Conservation (phyloP, 805 yeast species). For the Tetrapisispora iriomotensis region DNA sequence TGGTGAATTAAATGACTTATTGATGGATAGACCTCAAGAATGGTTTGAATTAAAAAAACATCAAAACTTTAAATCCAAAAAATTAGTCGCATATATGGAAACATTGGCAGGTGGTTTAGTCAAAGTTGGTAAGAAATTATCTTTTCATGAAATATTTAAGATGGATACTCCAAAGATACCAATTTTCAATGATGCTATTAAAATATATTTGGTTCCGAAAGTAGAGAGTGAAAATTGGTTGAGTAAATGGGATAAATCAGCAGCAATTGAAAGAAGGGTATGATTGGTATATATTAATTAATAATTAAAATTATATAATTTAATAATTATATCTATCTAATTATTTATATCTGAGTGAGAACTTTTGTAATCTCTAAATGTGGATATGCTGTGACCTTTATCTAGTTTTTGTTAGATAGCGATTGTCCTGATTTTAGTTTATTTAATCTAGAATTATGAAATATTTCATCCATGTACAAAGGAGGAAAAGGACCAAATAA, state of each 20-base stretch:
- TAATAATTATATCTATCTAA: slow-evolving; percentile 1
- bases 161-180: slow-evolving; percentile 59
- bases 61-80: slow-evolving; percentile 44
- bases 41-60: slow-evolving; percentile 60
- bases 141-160: slow-evolving; percentile 55
- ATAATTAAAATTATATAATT: neutral
- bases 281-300: neutral
- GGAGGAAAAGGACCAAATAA: slow-evolving; percentile 72
- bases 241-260: slow-evolving; percentile 50
- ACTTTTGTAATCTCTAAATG: neutral
- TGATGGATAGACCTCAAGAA: slow-evolving; percentile 55
- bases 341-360: neutral
- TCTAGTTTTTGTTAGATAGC: slow-evolving; percentile 28
- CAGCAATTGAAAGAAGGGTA: slow-evolving; percentile 42
- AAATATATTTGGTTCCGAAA: slow-evolving; percentile 74
- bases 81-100: slow-evolving; percentile 69
- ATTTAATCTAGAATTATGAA: slow-evolving; percentile 40
- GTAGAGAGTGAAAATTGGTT: slow-evolving; percentile 57
- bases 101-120: slow-evolving; percentile 76
- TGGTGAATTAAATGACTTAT: slow-evolving; percentile 46
- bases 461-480: slow-evolving; percentile 59
- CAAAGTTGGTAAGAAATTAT: slow-evolving; percentile 69
- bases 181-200: slow-evolving; percentile 60
- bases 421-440: slow-evolving; percentile 47
- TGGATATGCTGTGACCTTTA: neutral